Evolutionary conservation across 2,329 filamentous ascomycete species (phyloP).

Genomic region (Scedosporium aurantiacum): DNA sequence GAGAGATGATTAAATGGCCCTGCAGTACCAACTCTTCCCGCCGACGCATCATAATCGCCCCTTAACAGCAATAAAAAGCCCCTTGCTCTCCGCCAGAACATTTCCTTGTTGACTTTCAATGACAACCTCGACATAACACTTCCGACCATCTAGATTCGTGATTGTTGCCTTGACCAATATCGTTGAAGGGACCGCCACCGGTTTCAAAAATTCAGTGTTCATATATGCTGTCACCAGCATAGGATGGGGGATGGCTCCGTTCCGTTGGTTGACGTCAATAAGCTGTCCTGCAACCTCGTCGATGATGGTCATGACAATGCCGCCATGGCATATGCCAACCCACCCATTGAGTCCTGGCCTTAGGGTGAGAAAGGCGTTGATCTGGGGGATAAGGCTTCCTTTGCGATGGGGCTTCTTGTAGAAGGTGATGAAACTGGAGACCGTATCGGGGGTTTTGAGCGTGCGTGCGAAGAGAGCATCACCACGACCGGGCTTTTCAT

Average conservation of each 20-base stretch:
- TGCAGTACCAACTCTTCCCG: too few species aligned
- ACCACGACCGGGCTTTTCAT: slow-evolving; percentile 11
- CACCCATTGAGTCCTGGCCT: slow-evolving; percentile 23
- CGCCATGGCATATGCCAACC: slow-evolving; percentile 23
- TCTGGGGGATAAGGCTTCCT: slow-evolving; percentile 17
- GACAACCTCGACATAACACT: slow-evolving; percentile 14
- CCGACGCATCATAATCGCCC: background rate
- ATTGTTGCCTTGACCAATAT: slow-evolving; percentile 21
- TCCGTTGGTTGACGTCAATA: slow-evolving; percentile 24
- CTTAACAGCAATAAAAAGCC: background rate
- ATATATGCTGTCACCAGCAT: slow-evolving; percentile 23
- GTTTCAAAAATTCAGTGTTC: slow-evolving; percentile 22
- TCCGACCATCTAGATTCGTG: slow-evolving; percentile 22
- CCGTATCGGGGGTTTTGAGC: slow-evolving; percentile 16
- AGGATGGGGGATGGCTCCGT: slow-evolving; percentile 16
- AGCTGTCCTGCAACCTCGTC: slow-evolving; percentile 26
- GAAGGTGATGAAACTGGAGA: slow-evolving; percentile 24
- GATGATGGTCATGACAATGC: slow-evolving; percentile 22
- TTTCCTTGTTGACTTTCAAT: slow-evolving; percentile 13
- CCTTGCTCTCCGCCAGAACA: slow-evolving; percentile 6
- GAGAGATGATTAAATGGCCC: too few species aligned
- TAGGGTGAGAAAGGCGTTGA: slow-evolving; percentile 21
- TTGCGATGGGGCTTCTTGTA: slow-evolving; percentile 17
- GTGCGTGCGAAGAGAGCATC: slow-evolving; percentile 24
- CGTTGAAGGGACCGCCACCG: slow-evolving; percentile 18